Conservation (phyloP, 176 grass and related monocot genomes). For the Triticum timopheevii region DNA sequence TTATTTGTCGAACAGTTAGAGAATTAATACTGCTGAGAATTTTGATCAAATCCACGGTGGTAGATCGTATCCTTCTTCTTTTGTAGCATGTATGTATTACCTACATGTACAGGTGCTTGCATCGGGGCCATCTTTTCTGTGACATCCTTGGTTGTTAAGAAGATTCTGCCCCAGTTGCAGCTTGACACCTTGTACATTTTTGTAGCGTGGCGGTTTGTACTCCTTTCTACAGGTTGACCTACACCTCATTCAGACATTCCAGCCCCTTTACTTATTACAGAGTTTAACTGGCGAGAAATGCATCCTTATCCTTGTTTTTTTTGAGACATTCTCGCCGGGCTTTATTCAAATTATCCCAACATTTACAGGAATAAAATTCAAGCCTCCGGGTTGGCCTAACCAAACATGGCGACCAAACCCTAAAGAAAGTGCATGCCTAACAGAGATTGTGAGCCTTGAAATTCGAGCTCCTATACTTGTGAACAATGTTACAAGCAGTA, state of each 20-base stretch:
- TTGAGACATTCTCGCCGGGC: too few relatives aligned
- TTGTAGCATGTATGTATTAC: conserved; percentile 25
- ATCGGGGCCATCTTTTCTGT: background rate
- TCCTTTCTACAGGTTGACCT: background rate
- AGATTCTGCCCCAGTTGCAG: background rate
- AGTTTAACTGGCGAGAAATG: background rate
- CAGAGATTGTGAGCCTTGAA: too few relatives aligned
- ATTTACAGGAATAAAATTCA: too few relatives aligned
- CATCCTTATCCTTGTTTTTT: background rate
- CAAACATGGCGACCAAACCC: too few relatives aligned
- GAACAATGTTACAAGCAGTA: too few relatives aligned
- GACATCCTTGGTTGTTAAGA: background rate
- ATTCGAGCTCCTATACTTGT: too few relatives aligned
- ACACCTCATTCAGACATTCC: background rate
- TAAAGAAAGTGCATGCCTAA: too few relatives aligned
- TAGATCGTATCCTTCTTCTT: background rate
- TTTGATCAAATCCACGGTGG: conserved; percentile 4
- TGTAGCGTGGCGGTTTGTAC: background rate
- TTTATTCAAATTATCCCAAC: too few relatives aligned
- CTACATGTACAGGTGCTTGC: conserved; percentile 24
- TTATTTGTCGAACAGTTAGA: conserved; percentile 45
- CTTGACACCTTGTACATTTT: background rate
- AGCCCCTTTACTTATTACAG: background rate
- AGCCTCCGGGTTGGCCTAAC: too few relatives aligned
- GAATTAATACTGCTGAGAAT: background rate